Conservation (phyloP, 176 grass and related monocot species). For the Tillandsia fasciculata region DNA sequence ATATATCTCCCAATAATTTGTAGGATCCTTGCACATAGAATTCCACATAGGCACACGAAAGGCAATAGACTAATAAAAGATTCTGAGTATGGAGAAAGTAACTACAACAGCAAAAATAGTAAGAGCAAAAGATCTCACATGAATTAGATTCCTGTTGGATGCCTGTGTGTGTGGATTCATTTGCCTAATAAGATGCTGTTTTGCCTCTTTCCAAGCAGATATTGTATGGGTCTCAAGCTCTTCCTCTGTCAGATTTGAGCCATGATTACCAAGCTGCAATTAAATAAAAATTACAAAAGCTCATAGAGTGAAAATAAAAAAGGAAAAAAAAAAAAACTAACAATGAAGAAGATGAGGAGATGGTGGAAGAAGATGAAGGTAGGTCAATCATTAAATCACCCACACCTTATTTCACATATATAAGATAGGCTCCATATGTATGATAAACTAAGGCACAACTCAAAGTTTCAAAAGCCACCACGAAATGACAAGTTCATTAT, state of each 20-base stretch:
- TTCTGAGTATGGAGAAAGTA: background rate
- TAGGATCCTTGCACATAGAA: background rate
- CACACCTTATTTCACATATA: background rate
- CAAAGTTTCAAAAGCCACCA: too few relatives aligned
- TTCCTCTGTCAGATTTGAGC: slow-evolving; percentile 83
- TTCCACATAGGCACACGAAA: background rate
- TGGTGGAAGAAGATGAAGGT: background rate
- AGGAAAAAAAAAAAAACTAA: background rate
- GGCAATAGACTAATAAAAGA: background rate
- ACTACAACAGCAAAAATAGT: background rate
- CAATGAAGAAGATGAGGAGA: background rate
- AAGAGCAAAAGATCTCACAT: slow-evolving; percentile 41
- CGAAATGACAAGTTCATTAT: too few relatives aligned
- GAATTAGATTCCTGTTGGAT: slow-evolving; percentile 46
- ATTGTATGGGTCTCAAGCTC: slow-evolving; percentile 97
- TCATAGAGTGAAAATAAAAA: slow-evolving; percentile 9
- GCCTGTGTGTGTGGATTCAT: slow-evolving; percentile 42
- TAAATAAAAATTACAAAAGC: slow-evolving; percentile 18
- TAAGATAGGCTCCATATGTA: background rate
- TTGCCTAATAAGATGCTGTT: slow-evolving; percentile 58
- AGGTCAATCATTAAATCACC: background rate
- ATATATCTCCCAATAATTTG: too few relatives aligned
- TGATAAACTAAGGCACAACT: too few relatives aligned
- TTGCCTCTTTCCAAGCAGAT: slow-evolving; percentile 95
- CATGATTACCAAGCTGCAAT: slow-evolving; percentile 84